A percentile compares a stretch with the other conserved stretches of the same genome.
These are phyloP conservation scores for Penicillium crystallinum DNA, from an alignment of 495 filamentous ascomycete genomes.

Conservation along the genomic window DNA sequence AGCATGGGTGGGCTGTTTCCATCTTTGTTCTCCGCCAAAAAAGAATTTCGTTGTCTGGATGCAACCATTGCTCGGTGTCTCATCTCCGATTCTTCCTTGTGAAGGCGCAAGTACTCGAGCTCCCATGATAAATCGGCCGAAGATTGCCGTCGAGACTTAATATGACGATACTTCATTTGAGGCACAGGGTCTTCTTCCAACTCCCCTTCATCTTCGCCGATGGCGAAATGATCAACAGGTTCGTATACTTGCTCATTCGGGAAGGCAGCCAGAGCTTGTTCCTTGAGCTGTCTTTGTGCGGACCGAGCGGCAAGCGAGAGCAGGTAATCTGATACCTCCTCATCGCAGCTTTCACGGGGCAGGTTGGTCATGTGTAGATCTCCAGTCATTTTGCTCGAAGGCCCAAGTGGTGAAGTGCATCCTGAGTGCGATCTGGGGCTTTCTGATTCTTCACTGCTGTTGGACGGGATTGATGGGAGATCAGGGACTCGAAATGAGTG, in stretches of 20 bases:
- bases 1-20: slow-evolving; percentile 75
- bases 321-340: slow-evolving; percentile 66
- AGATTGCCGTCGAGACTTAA: slow-evolving; percentile 38
- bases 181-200: slow-evolving; percentile 34
- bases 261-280: slow-evolving; percentile 65
- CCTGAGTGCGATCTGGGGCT: slow-evolving; percentile 43
- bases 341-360: slow-evolving; percentile 60
- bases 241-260: slow-evolving; percentile 62
- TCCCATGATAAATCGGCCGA: slow-evolving; percentile 48
- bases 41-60: slow-evolving; percentile 15
- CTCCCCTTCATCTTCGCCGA: slow-evolving; percentile 49
- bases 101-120: slow-evolving; percentile 45
- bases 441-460: slow-evolving; percentile 52
- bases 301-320: slow-evolving; percentile 69
- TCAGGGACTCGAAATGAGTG: slow-evolving; percentile 54
- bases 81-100: slow-evolving; percentile 44
- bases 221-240: slow-evolving; percentile 55
- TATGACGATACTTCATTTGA: slow-evolving; percentile 30
- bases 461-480: slow-evolving; percentile 49
- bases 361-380: slow-evolving; percentile 23
- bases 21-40: slow-evolving; percentile 44
- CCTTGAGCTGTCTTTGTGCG: slow-evolving; percentile 66
- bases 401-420: slow-evolving; percentile 42
- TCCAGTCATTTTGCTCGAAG: slow-evolving; percentile 5
- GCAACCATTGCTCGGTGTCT: slow-evolving; percentile 26